Conservation (phyloP, 2,329 filamentous ascomycete genomes). For the Penicillium oxalicum region DNA sequence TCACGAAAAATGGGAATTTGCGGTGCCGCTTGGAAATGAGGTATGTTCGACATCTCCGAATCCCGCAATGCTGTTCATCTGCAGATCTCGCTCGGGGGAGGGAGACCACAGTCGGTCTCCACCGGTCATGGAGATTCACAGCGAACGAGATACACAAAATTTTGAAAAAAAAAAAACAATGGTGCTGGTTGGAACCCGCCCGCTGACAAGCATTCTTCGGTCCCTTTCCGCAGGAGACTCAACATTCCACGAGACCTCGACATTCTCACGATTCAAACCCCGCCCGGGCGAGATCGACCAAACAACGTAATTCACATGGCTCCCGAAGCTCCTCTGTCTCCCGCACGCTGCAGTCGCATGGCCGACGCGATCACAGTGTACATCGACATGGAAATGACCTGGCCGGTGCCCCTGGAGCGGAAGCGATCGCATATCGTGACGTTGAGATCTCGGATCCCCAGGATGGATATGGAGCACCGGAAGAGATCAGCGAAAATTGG, state of each 20-base stretch:
- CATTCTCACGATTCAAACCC: constrained; percentile 35
- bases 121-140: background rate
- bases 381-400: constrained; percentile 36
- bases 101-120: too few species aligned
- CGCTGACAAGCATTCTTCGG: constrained; percentile 13
- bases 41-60: constrained; percentile 22
- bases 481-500: constrained; percentile 38
- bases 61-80: background rate
- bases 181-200: too few species aligned
- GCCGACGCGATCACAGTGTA: constrained; percentile 29
- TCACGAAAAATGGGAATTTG: constrained; percentile 34
- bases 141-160: background rate
- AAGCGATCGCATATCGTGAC: constrained; percentile 15
- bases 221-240: constrained; percentile 16
- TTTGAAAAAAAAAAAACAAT: background rate
- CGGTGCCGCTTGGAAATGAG: constrained; percentile 32
- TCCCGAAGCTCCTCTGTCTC: constrained; percentile 38
- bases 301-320: constrained; percentile 30
- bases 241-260: constrained; percentile 28
- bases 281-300: constrained; percentile 22
- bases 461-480: constrained; percentile 13
- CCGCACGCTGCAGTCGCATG: constrained; percentile 24
- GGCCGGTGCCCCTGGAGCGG: constrained; percentile 33
- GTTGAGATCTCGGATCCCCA: constrained; percentile 20
- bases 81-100: too few species aligned